Evolutionary conservation across 441 rosid species (phyloP), one percentile per base, ranked within the genome.

Genomic region (Erodium trifolium): DNA sequence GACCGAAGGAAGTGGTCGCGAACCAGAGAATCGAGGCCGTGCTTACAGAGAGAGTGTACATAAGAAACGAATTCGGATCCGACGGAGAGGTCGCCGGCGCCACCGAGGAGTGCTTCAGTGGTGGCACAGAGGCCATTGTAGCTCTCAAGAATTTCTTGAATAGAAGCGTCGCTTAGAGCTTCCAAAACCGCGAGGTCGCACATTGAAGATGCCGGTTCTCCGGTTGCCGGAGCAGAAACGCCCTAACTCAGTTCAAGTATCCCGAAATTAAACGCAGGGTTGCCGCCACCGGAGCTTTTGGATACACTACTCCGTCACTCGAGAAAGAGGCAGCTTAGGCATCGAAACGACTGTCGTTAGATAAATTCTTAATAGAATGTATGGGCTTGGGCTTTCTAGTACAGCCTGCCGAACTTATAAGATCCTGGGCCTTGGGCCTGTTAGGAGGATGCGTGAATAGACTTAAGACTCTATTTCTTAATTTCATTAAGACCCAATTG

Each of bases 1-100:
- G 90, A 82, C 35, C 74, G 78, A 66, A 93, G 88, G 67, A 89
- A 89, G 78, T 87, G 90, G 71, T 91, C 97, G 51, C 78, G 75
- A 66, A 80, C 88, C 17, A 91, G 88, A 77, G 93, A 79, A 47
- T 78, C 80, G 71, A 93, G 98, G 31, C 88, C 87, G 68, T 85
- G 79, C 37, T 79, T 84, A 82, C 93, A 88, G 67, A 93, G 96
- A 70, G 72, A 37, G 76, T 59, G 86, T 19, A 84, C 86, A 74
- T 79, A 80, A 55, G 86, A 72, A 53, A 78, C 75, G 59, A 93
- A 78, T 74, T 83, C 86, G 31, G 82, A 70, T 35, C 72, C 81
- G 19, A 72, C 75, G 11, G 84, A 79, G 76, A 68, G 71, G 78
- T 78, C 82, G 29, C 77, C 81, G 43, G 78, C 70, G 60, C 86